These are phyloP conservation scores for Microdochium bolleyi DNA, from an alignment of 2,329 filamentous ascomycete species.

Conservation along the genomic window DNA sequence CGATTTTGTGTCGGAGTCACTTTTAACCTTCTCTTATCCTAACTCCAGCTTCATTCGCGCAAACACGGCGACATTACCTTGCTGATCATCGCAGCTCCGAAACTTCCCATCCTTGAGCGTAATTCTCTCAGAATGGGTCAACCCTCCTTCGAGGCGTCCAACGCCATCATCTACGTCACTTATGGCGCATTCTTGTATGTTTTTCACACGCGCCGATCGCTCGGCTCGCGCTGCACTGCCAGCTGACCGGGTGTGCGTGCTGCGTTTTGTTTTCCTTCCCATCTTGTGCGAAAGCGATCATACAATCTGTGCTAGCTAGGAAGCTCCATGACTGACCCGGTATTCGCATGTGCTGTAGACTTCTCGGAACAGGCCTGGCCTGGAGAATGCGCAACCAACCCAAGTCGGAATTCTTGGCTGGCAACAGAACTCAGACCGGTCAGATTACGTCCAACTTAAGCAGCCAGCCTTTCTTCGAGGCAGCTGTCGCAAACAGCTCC, in stretches of 20 bases:
- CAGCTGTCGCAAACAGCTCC: constrained; percentile 4
- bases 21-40: neutral
- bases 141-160: constrained; percentile 68
- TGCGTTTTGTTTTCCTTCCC: neutral
- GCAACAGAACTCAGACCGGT: constrained; percentile 81
- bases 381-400: constrained; percentile 54
- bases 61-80: neutral
- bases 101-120: neutral
- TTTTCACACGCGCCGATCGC: neutral
- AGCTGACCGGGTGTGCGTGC: no score
- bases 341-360: constrained; percentile 28
- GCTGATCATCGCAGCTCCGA: no score
- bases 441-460: constrained; percentile 26
- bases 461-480: neutral
- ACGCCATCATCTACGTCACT: constrained; percentile 75
- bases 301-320: neutral
- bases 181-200: constrained; percentile 70
- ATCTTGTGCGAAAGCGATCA: neutral
- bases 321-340: constrained; percentile 1
- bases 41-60: neutral
- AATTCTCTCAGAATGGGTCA: constrained; percentile 51
- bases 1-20: neutral
- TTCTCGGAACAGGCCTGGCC: constrained; percentile 53
- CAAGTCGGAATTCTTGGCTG: constrained; percentile 64
- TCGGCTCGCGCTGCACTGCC: no score